Conservation (phyloP, 2,329 filamentous ascomycete species). For the Fusarium sp. region DNA sequence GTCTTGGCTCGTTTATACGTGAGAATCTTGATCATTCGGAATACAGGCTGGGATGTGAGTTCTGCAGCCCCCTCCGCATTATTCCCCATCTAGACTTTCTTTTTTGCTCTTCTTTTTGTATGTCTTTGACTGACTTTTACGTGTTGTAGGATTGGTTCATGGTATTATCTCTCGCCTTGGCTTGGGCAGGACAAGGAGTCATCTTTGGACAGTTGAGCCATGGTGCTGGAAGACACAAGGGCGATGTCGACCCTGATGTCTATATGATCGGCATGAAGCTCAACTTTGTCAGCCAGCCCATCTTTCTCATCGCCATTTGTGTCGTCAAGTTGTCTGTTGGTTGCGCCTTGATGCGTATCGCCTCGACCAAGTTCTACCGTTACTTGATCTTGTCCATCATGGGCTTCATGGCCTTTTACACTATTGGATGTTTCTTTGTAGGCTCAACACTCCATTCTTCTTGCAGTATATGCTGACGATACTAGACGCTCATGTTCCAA, state of each 20-base stretch:
- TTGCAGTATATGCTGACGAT: neutral
- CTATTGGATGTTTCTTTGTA: constrained; percentile 53
- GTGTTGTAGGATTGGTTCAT: constrained; percentile 47
- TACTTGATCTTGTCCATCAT: constrained; percentile 54
- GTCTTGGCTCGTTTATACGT: constrained; percentile 61
- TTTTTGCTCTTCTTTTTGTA: neutral
- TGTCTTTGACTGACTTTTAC: neutral
- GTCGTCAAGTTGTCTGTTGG: constrained; percentile 58
- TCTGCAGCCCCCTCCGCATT: neutral
- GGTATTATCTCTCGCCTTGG: constrained; percentile 45
- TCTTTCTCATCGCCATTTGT: constrained; percentile 57
- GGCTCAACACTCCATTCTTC: neutral
- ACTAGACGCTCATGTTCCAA: constrained; percentile 59
- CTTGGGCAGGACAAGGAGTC: constrained; percentile 54
- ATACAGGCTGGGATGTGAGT: constrained; percentile 60
- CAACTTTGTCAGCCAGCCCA: constrained; percentile 58
- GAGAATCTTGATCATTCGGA: constrained; percentile 59
- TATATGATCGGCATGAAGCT: constrained; percentile 54
- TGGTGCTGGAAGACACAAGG: constrained; percentile 60
- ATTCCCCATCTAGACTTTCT: neutral
- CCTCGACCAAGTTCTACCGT: constrained; percentile 51
- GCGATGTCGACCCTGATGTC: constrained; percentile 53
- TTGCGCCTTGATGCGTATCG: constrained; percentile 56
- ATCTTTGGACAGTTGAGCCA: constrained; percentile 55
- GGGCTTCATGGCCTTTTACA: constrained; percentile 51